Evolutionary conservation across 2,329 filamentous ascomycete species (phyloP), one percentile per base, ranked within the genome.

Genomic region (Trichoderma sp.): DNA sequence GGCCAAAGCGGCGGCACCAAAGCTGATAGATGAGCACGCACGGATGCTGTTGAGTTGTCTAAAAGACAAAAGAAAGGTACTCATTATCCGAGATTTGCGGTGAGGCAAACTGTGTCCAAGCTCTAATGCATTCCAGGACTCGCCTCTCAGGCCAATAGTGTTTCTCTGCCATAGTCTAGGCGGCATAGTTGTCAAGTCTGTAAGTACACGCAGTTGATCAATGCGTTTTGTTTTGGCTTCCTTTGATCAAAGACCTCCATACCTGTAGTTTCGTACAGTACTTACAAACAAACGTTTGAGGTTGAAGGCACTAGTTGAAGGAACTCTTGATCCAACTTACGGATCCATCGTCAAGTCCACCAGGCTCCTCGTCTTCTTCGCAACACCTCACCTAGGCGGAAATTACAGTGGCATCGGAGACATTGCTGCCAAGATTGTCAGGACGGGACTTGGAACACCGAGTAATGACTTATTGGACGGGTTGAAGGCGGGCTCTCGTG

Each of bases 241-340:
- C 7, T 45, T 45, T 18, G 63, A 29, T 6, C 7, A 2, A 29
- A n/a, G 11, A 7, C 3, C 1, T 31, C 27, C 27, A 21, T 24
- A 41, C 24, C 3, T 14, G 9, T 45, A 18, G 6, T 41, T 35
- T 18, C 12, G 27, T 66, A 18, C 3, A 50, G 1, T 21, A 11
- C 35, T 66, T 45, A 66, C 35, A 66, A 56, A 60, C 29, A 27
- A 27, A 41, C 6, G 38, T 27, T 9, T 11, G 24, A 11, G n/a
- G 31, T 4, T 50, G 41, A 53, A 77, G 75, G 75, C 76, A 9
- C 71, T 77, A 3, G 75, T 76, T 6, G 67, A 75, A 33, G 74
- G 59, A 16, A 75, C 38, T 3, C n/a, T 71, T 18, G 21, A 75
- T 66, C 74, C 66, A 11, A 21, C 60, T 3, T 75, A 71, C 16